Evolutionary conservation across 306 rosid species (phyloP), one percentile per base, ranked within the genome.

Genomic region (Gleditsia sinensis): DNA sequence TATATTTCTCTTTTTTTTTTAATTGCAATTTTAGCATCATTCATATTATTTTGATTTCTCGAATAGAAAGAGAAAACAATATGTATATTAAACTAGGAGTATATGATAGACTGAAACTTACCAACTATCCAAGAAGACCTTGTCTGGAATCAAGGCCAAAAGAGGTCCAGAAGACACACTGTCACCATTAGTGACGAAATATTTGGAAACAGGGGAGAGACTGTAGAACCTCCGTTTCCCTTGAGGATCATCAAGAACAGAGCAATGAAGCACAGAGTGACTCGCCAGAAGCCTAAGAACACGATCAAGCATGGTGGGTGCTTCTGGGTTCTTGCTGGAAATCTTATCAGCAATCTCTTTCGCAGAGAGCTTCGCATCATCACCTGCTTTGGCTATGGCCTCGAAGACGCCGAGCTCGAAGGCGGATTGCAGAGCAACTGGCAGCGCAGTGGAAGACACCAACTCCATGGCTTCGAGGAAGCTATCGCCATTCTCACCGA

Each of bases 371-470:
- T 33, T 30, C 13, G 76, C 71, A 4, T 28, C 75, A 0, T 61
- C 61, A 1, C 90, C 90, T 0, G 76, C 86, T 45, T 75, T 77
- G 46, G 81, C 84, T 3, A 90, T 73, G 42, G 81, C 75, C 32
- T 87, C 88, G 1, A 90, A 87, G 27, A 87, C 63, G 3, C 89
- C 96, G 0, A 87, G 86, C 66, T 87, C 85, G 0, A 74, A 20
- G 4, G 78, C 88, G 0, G 80, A 39, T 32, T 84, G 70, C 64
- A 87, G 49, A 11, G 88, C 77, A 83, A 87, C 58, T 1, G 86
- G 45, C 24, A 81, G 9, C 28, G 17, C 83, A 0, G 68, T 32
- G 1, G 80, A 80, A 28, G 2, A 39, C 43, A 21, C 78, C 7
- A 85, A 12, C 10, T 85, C 80, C 72, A 75, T n/a, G 0, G 92